Conservation (phyloP, 495 filamentous ascomycete species). For the Xylaria longipes region DNA sequence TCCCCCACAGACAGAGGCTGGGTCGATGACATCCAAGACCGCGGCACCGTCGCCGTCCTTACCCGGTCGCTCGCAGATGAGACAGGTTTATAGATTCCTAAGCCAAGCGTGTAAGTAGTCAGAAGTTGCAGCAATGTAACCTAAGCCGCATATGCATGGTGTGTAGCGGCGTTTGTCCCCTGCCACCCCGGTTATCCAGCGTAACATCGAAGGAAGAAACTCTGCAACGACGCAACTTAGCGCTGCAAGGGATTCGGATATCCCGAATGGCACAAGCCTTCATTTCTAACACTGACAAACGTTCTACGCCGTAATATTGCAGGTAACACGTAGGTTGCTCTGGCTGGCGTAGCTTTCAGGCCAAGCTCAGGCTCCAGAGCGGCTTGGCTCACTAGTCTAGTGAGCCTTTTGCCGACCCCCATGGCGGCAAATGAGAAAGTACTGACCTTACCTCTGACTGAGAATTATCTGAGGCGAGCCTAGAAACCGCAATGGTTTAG, state of each 20-base stretch:
- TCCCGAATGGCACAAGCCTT: slow-evolving; percentile 4
- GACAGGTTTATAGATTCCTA: neutral
- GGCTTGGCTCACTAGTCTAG: no score
- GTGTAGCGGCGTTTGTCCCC: neutral
- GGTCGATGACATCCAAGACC: neutral
- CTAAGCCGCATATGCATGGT: neutral
- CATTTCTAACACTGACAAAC: neutral
- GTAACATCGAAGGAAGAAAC: neutral
- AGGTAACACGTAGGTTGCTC: neutral
- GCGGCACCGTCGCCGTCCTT: neutral
- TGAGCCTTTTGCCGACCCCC: no score
- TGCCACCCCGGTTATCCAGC: neutral
- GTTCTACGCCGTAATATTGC: neutral
- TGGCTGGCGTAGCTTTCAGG: neutral
- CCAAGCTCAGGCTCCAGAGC: no score
- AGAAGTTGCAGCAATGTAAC: neutral
- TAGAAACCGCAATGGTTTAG: no score
- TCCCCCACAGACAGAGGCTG: neutral
- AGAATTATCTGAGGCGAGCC: no score
- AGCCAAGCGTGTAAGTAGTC: neutral
- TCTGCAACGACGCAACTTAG: neutral
- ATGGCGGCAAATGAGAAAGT: no score
- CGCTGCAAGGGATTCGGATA: neutral
- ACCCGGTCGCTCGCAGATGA: neutral
- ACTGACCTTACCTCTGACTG: no score